These are phyloP conservation scores for Hura crepitans DNA, from an alignment of 441 rosid genomes.

Conservation along the genomic window DNA sequence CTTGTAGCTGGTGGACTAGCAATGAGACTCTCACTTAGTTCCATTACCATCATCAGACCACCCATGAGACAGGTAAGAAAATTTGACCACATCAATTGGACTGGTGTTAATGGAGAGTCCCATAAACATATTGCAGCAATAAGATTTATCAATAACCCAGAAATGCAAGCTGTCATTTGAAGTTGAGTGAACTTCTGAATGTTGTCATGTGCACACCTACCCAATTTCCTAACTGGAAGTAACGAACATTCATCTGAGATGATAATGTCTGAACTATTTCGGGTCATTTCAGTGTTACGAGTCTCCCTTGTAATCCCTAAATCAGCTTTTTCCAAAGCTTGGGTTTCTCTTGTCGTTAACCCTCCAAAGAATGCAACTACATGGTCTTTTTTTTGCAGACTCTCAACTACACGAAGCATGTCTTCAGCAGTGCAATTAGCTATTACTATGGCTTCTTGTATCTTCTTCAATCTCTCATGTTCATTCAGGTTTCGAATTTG, in stretches of 20 bases:
- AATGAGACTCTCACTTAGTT: slow-evolving; percentile 12
- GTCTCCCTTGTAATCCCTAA: slow-evolving; percentile 19
- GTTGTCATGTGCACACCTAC: slow-evolving; percentile 28
- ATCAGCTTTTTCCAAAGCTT: slow-evolving; percentile 30
- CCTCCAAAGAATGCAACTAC: slow-evolving; percentile 33
- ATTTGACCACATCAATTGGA: slow-evolving; percentile 30
- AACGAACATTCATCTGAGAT: slow-evolving; percentile 13
- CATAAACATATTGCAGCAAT: slow-evolving; percentile 16
- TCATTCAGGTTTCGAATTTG: neutral
- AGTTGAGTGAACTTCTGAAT: slow-evolving; percentile 30
- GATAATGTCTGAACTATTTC: slow-evolving; percentile 24
- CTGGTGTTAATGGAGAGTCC: slow-evolving; percentile 25
- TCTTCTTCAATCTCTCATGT: neutral
- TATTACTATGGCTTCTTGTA: slow-evolving; percentile 15
- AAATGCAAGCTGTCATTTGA: slow-evolving; percentile 26
- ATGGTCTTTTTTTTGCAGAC: slow-evolving; percentile 14
- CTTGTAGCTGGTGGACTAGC: slow-evolving; percentile 14
- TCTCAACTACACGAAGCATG: slow-evolving; percentile 9
- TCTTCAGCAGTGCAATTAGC: slow-evolving; percentile 21
- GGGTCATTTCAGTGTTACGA: slow-evolving; percentile 22
- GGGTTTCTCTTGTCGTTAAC: slow-evolving; percentile 17
- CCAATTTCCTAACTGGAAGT: slow-evolving; percentile 3
- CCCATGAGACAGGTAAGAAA: slow-evolving; percentile 24
- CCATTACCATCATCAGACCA: slow-evolving; percentile 29
- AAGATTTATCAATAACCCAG: slow-evolving; percentile 28